Percentiles rank a stretch among this genome's conserved stretches.
Conservation (phyloP, 495 filamentous ascomycete genomes). For the Parathielavia appendiculata region DNA sequence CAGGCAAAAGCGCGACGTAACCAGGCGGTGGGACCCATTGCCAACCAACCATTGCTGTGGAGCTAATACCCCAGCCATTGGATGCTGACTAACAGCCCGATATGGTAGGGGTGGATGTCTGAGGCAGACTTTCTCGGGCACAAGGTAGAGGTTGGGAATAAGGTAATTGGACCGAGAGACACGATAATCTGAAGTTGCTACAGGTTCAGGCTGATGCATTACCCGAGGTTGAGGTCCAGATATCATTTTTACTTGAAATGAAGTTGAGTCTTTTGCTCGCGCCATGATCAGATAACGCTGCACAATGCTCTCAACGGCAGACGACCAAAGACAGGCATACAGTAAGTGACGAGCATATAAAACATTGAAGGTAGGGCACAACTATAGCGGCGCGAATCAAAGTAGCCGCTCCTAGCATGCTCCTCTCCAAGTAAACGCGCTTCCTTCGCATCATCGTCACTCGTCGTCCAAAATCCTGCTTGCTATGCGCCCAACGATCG, state of each 20-base stretch:
- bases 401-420: not conserved
- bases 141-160: no score
- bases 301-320: not conserved
- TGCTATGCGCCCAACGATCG: conserved; percentile 76
- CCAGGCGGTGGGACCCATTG: conserved; percentile 24
- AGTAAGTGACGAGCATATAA: not conserved
- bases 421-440: not conserved
- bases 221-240: no score
- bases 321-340: not conserved
- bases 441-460: conserved; percentile 34
- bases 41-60: conserved; percentile 13
- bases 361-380: not conserved
- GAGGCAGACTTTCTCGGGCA: no score
- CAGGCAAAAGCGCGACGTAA: conserved; percentile 41
- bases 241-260: no score
- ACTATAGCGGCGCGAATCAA: not conserved
- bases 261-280: no score
- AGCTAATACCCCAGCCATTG: not conserved
- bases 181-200: no score
- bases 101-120: no score
- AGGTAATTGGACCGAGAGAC: not conserved
- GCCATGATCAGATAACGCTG: no score
- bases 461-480: conserved; percentile 92
- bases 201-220: no score
- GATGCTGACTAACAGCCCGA: conserved; percentile 18